These are phyloP conservation scores for Tulasnella sp. DNA, from an alignment of 768 basidiomycete species.

Conservation along the genomic window DNA sequence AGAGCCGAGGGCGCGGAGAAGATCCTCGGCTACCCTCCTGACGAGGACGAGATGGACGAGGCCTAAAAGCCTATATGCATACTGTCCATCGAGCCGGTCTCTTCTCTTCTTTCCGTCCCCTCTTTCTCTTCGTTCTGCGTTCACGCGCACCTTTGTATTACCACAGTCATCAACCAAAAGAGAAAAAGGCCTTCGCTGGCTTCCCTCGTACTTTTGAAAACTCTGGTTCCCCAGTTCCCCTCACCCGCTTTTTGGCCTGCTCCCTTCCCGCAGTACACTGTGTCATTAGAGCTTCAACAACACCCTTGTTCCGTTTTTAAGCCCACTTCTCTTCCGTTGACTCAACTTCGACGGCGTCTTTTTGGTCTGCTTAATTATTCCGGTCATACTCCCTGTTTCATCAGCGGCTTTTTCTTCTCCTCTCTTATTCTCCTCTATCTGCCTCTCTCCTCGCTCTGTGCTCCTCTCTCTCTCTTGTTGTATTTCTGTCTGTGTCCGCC, in stretches of 20 bases:
- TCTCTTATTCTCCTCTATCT: not conserved
- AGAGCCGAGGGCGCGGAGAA: slow-evolving; percentile 24
- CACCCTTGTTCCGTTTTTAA: not conserved
- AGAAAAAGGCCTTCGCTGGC: no score
- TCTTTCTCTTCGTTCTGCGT: not conserved
- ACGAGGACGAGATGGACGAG: slow-evolving; percentile 21
- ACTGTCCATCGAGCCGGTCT: no score
- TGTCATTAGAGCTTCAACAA: slow-evolving; percentile 7
- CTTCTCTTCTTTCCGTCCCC: no score
- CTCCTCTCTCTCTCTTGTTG: not conserved
- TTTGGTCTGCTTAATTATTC: not conserved
- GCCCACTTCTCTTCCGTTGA: not conserved
- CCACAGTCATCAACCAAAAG: no score
- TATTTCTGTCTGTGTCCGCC: no score
- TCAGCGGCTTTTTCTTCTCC: not conserved
- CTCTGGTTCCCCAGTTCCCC: no score
- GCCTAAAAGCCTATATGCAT: no score
- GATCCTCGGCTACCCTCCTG: slow-evolving; percentile 20
- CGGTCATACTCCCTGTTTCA: not conserved
- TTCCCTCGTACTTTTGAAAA: no score
- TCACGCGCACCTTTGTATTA: not conserved
- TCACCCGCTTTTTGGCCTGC: not conserved
- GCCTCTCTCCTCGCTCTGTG: not conserved
- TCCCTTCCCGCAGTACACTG: not conserved
- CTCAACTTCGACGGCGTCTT: not conserved